phyloP scores from a whole-genome alignment of 1,284 basidiomycete genomes.

The Sporisorium sorghi region DNA sequence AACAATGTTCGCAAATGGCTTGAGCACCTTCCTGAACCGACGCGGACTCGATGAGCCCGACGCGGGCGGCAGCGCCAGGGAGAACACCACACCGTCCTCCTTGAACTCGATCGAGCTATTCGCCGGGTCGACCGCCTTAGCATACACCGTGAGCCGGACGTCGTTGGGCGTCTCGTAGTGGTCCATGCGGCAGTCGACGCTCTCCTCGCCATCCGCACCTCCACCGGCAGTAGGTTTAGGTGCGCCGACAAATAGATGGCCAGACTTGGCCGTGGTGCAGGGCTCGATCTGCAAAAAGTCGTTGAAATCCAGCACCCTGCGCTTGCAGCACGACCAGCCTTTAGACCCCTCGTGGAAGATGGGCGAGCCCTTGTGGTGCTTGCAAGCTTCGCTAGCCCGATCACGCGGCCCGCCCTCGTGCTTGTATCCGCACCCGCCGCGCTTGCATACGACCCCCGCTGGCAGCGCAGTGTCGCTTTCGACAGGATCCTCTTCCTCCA shows the following conservation, averaged over 20 bases:
- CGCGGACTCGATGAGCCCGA: slow-evolving; percentile 40
- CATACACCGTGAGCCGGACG: slow-evolving; percentile 65
- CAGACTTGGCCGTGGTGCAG: slow-evolving; percentile 56
- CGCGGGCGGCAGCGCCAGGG: slow-evolving; percentile 55
- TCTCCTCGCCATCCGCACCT: slow-evolving; percentile 35
- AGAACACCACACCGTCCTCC: slow-evolving; percentile 54
- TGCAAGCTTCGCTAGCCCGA: slow-evolving; percentile 52
- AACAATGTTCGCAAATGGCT: slow-evolving; percentile 54
- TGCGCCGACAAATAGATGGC: slow-evolving; percentile 62
- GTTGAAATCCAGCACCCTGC: slow-evolving; percentile 66
- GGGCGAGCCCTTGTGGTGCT: slow-evolving; percentile 61
- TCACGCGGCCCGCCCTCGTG: slow-evolving; percentile 44
- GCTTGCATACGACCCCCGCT: slow-evolving; percentile 51
- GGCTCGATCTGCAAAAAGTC: slow-evolving; percentile 67
- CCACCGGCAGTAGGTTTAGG: slow-evolving; percentile 24
- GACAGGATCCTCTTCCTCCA: slow-evolving; percentile 41
- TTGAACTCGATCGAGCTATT: slow-evolving; percentile 56
- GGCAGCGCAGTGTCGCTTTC: slow-evolving; percentile 30
- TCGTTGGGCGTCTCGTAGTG: slow-evolving; percentile 68
- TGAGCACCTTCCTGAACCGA: slow-evolving; percentile 53
- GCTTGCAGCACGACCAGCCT: slow-evolving; percentile 67
- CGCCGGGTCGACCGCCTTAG: slow-evolving; percentile 56
- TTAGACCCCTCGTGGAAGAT: slow-evolving; percentile 69
- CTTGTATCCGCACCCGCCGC: slow-evolving; percentile 50
- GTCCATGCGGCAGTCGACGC: slow-evolving; percentile 61